Conservation (phyloP, 2,329 filamentous ascomycete genomes). For the Chaetomiaceae sp. region DNA sequence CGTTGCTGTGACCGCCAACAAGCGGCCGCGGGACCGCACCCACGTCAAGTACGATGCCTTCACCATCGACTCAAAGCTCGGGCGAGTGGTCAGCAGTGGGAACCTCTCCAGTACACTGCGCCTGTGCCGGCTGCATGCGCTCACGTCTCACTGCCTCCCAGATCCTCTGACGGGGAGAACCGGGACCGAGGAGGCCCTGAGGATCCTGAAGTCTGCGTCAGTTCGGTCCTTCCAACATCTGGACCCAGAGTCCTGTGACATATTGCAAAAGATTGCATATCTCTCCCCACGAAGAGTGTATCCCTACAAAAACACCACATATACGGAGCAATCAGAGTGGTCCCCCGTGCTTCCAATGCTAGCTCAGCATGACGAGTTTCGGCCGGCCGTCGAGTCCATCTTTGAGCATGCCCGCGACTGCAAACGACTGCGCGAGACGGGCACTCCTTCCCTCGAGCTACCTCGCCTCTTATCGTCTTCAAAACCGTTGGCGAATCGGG, state of each 20-base stretch:
- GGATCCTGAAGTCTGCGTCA: constrained; percentile 45
- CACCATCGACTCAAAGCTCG: constrained; percentile 45
- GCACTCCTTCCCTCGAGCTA: no score
- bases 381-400: constrained; percentile 33
- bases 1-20: constrained; percentile 35
- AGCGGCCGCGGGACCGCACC: constrained; percentile 7
- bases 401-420: constrained; percentile 24
- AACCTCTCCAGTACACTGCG: constrained; percentile 49
- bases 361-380: constrained; percentile 44
- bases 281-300: constrained; percentile 40
- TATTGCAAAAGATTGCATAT: constrained; percentile 37
- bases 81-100: constrained; percentile 47
- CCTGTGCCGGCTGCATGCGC: constrained; percentile 48
- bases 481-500: constrained; percentile 18
- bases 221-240: constrained; percentile 45
- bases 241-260: constrained; percentile 30
- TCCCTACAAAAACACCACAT: constrained; percentile 39
- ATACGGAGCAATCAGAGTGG: constrained; percentile 50
- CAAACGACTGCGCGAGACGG: background rate
- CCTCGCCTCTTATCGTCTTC: background rate
- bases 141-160: constrained; percentile 49
- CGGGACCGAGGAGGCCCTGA: constrained; percentile 51
- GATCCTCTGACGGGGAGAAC: constrained; percentile 47
- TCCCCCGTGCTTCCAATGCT: constrained; percentile 34
- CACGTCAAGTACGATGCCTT: constrained; percentile 39